Base-by-base conservation (phyloP, 306 rosid species). In the Amphicarpaea edgeworthii region DNA sequence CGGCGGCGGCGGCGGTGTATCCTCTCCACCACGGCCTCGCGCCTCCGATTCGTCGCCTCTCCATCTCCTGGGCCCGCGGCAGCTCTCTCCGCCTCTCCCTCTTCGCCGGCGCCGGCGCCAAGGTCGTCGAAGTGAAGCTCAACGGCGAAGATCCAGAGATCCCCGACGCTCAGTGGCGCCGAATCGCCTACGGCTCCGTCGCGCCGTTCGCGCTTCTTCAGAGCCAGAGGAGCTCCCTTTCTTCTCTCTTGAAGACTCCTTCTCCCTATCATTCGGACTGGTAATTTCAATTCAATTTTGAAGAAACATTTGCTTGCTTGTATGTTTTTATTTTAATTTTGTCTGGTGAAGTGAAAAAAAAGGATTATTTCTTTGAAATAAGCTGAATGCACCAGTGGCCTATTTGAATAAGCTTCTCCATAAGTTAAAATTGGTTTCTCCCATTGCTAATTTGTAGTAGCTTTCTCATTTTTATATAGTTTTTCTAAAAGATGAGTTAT, bases 171-270 rank as follows among this genome's bases (percentile, higher is more conserved):
- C 83, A 78, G 68, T 78, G 88, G 88, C 93, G 97, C 73, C 86
- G 82, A 64, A 87, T 94, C 62, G 90, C 95, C 0, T 92, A 94
- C 59, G 96, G 90, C 50, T 94, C 98, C 1, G 95, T 88, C 32
- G 69, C 92, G 0, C 98, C 96, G 19, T 94, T 92, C 75, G 97
- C 97, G 4, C 81, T 90, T 38, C 96, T 94, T 49, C 98, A 94
- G 82, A 90, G 93, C 68, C 90, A 92, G 28, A 82, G 91, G 75
- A 89, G 83, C 81, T 79, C 93, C 38, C 57, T 86, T 41, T 81
- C 91, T 1, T 75, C 72, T 42, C 32, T 90, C 54, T 82, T 86
- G 10, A 91, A 88, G 82, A 43, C 82, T 80, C 81, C 92, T 0
- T 74, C 89, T 32, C 84, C 84, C 38, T 94, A 90, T 83, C 83